Base-by-base conservation (phyloP, 345 rosid genomes). In the Gossypium bickii region DNA sequence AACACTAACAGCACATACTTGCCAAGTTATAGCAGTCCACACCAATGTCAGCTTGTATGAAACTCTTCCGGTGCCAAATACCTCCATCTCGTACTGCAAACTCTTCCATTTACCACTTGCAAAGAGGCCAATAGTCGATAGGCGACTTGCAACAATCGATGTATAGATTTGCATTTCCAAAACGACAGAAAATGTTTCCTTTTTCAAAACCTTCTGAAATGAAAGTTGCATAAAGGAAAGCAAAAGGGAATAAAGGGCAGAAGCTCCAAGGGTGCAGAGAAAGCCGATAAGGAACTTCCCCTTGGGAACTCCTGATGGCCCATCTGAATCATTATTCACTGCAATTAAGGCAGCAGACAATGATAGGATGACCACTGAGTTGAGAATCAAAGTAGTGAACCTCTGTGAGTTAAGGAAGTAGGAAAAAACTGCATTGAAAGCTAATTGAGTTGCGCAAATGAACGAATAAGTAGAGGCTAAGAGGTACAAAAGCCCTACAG, bases 171-270 rank as follows among this genome's bases (percentile, higher is more conserved):
- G 93, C 91, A 87, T 83, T 44, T 90, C 87, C 77, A 90, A 57
- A 53, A 85, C 91, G 63, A 83, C 87, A 3, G 78, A 72, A 77
- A 88, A 88, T 0, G 86, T 83, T 74, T 84, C 87, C 84, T 72
- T 81, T 73, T 80, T 87, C 59, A 87, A 62, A 56, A 94, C 71
- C 78, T 86, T 90, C 78, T 89, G 87, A 76, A 94, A 94, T 41
- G 91, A 77, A 58, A 82, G 81, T 78, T 94, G 97, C 91, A 89
- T 86, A 27, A 90, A 89, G 49, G 95, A 94, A 27, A 92, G 93
- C 79, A 89, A 49, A 58, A 92, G 97, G 65, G 97, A 87, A 82
- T 90, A 94, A 12, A 92, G 12, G 5, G 92, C 90, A 0, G 97
- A 92, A 47, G 95, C 98, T 20, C 74, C 79, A 17, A 92, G 63